A percentile compares a stretch with the other conserved stretches of the same genome.
phyloP scores from a whole-genome alignment of 257 asterid species.

The Cynanchum wilfordii region DNA sequence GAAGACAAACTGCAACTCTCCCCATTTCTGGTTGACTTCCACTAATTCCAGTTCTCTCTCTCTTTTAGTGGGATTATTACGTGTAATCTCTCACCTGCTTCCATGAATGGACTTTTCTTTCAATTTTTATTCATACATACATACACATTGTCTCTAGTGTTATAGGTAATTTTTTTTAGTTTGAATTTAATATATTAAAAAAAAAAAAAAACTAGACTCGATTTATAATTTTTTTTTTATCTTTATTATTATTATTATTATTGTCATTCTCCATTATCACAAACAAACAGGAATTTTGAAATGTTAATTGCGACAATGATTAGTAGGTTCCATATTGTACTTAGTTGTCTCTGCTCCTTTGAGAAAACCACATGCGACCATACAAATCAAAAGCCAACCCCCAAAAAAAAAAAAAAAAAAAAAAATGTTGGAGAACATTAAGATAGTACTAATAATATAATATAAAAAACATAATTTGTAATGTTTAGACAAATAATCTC shows the following conservation, averaged over 20 bases:
- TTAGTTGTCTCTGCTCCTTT: neutral
- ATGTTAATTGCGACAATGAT: neutral
- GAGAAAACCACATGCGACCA: neutral
- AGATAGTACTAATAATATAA: too few species aligned
- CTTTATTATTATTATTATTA: too few species aligned
- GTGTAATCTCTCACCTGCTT: slow-evolving; percentile 3
- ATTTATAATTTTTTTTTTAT: too few species aligned
- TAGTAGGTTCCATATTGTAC: neutral
- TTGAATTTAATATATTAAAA: too few species aligned
- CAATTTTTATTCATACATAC: too few species aligned
- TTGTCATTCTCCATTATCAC: neutral
- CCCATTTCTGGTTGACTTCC: slow-evolving; percentile 48
- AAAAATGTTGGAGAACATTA: neutral
- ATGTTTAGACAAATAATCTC: neutral
- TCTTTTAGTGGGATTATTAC: slow-evolving; percentile 32
- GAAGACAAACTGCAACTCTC: neutral
- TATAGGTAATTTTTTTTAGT: too few species aligned
- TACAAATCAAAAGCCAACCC: too few species aligned
- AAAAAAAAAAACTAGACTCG: too few species aligned
- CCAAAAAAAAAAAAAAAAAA: too few species aligned
- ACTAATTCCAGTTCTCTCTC: slow-evolving; percentile 27
- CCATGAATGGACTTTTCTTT: too few species aligned
- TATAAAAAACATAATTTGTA: too few species aligned
- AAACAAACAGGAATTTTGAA: neutral
- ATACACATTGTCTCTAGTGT: too few species aligned